Percentiles rank a stretch among this genome's conserved stretches.
phyloP scores from a whole-genome alignment of 805 yeast species.

The Teunomyces gatunensis region DNA sequence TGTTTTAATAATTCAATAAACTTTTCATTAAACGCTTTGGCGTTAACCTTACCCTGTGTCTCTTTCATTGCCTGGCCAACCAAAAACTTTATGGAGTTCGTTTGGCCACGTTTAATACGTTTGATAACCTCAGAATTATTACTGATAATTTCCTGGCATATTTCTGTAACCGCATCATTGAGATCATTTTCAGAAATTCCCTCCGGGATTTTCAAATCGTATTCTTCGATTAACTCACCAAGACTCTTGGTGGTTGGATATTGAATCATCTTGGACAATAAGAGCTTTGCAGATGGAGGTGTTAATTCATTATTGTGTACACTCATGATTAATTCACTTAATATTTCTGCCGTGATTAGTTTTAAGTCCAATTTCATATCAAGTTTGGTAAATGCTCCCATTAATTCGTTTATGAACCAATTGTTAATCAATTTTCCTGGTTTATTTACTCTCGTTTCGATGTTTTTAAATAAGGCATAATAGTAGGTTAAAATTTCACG shows the following conservation, averaged over 20 bases:
- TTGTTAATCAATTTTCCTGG: conserved; percentile 51
- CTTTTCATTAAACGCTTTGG: conserved; percentile 25
- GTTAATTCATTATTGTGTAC: conserved; percentile 53
- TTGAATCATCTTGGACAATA: conserved; percentile 61
- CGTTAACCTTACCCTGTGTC: conserved; percentile 61
- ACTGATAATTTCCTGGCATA: conserved; percentile 46
- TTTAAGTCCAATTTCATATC: conserved; percentile 30
- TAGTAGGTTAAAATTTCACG: conserved; percentile 53
- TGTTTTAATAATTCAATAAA: conserved; percentile 20
- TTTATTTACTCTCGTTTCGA: conserved; percentile 17
- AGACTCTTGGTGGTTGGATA: conserved; percentile 34
- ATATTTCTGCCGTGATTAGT: conserved; percentile 34
- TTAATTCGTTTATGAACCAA: conserved; percentile 80
- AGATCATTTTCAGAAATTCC: conserved; percentile 30
- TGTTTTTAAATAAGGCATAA: conserved; percentile 33
- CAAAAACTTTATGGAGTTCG: conserved; percentile 68
- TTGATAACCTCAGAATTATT: conserved; percentile 54
- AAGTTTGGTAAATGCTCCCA: conserved; percentile 65
- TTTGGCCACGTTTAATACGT: conserved; percentile 56
- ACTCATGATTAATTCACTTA: conserved; percentile 55
- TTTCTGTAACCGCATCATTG: conserved; percentile 29
- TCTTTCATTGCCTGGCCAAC: conserved; percentile 83
- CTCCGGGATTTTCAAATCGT: conserved; percentile 42
- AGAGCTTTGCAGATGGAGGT: conserved; percentile 61
- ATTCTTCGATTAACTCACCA: conserved; percentile 49